Base-by-base conservation (phyloP, 108 stramenopile genomes). In the Schizochytrium sp. region DNA sequence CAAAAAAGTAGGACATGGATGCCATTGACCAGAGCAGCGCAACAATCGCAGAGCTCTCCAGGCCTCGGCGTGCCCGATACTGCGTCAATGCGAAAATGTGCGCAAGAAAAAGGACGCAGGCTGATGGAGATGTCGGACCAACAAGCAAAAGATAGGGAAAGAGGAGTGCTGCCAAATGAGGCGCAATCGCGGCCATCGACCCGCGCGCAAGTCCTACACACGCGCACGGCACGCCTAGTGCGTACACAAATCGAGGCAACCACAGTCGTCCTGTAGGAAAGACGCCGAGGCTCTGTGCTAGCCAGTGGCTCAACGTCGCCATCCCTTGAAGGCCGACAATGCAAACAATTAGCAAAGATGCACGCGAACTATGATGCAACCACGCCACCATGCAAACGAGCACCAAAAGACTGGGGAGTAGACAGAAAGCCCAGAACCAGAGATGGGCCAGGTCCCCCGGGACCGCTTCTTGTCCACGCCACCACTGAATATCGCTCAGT, bases 1-100 rank as follows among this genome's bases (percentile, higher is more conserved):
- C 48, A 58, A 91, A 92, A 57, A 92, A 92, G 55, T 88, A 91
- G 19, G 69, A 60, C 53, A 83, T 83, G 87, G 89, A 10, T 63
- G 87, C 58, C 23, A 34, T 57, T 5, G 57, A 87, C 55, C 55
- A 87, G 34, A 28, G 28, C 16, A 34, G 5, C 5, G 57, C 72
- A 5, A 57, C 72, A 8, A 45, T 25, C 5, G 44, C 44, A 45
- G 6, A 8, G 21, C 21, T 1, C 72, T 19, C 8, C 19, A 8
- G 5, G 21, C 44, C 72, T 14, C 25, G 63, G 21, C 25, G 1
- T 2, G 14, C 25, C 25, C 25, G 8, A 10, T 23, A 8, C 8
- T 69, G 12, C 2, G 34, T 10, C 41, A 69, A 18, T 16, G 63
- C 63, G 2, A 6, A 14, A 6, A 69, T 23, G 28, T 87, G 55